Percentiles rank a stretch among this genome's conserved stretches.
Conservation (phyloP, 2,329 filamentous ascomycete genomes). For the Colletotrichum sp. region DNA sequence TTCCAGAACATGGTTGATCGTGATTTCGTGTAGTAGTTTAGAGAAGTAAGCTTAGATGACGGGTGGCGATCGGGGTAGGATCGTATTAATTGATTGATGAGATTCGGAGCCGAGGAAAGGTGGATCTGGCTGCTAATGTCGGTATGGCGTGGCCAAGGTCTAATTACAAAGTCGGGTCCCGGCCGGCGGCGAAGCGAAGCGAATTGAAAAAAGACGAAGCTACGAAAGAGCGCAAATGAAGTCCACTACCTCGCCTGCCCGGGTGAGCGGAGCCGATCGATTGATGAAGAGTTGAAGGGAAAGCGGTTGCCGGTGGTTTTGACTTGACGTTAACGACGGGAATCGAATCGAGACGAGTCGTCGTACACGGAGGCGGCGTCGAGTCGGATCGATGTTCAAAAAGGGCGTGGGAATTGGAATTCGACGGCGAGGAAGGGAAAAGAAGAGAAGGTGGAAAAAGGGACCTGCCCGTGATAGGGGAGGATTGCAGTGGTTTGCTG, state of each 20-base stretch:
- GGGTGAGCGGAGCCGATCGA: neutral
- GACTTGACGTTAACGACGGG: slow-evolving; percentile 7
- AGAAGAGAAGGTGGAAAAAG: slow-evolving; percentile 25
- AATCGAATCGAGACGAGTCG: neutral
- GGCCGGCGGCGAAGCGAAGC: slow-evolving; percentile 24
- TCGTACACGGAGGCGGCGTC: neutral
- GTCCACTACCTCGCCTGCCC: slow-evolving; percentile 2
- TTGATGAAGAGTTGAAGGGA: neutral
- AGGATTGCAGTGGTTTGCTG: slow-evolving; percentile 19
- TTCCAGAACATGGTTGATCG: slow-evolving; percentile 19
- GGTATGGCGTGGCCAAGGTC: slow-evolving; percentile 15
- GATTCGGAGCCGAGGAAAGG: slow-evolving; percentile 8
- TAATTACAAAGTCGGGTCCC: slow-evolving; percentile 22
- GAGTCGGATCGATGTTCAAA: slow-evolving; percentile 25
- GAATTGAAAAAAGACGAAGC: slow-evolving; percentile 15
- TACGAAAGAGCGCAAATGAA: slow-evolving; percentile 4
- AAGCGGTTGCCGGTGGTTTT: slow-evolving; percentile 10
- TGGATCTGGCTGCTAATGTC: slow-evolving; percentile 1
- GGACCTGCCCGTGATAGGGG: slow-evolving; percentile 37
- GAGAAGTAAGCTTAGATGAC: neutral
- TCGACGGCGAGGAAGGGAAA: neutral
- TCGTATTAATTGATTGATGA: slow-evolving; percentile 7
- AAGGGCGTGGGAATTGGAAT: neutral
- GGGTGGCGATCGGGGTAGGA: neutral
- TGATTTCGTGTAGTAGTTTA: neutral